Percentiles rank a stretch among this genome's conserved stretches.
Conservation (phyloP, 352 stramenopile species). For the Elongisporangium anandrum region DNA sequence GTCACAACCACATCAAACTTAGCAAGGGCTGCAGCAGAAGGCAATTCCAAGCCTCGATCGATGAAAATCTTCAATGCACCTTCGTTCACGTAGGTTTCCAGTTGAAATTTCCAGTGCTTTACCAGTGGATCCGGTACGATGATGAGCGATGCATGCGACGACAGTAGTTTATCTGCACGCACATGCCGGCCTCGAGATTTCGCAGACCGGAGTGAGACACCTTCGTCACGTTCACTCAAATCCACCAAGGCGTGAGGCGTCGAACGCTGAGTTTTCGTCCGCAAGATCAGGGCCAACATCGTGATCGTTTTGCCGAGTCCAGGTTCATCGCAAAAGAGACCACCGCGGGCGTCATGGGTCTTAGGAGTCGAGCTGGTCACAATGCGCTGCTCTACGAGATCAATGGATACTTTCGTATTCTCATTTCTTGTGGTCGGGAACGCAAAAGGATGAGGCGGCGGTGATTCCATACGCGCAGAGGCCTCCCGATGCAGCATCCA, state of each 20-base stretch:
- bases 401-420: constrained; percentile 14
- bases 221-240: neutral
- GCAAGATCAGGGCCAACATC: constrained; percentile 75
- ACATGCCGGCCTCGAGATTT: constrained; percentile 37
- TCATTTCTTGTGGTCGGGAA: constrained; percentile 18
- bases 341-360: constrained; percentile 46
- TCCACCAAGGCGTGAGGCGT: neutral
- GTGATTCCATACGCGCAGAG: constrained; percentile 3
- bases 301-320: constrained; percentile 86
- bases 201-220: constrained; percentile 27
- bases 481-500: constrained; percentile 79
- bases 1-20: constrained; percentile 72
- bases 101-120: constrained; percentile 77
- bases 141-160: constrained; percentile 54
- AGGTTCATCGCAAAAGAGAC: constrained; percentile 82
- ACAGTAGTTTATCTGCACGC: constrained; percentile 33
- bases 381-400: constrained; percentile 54
- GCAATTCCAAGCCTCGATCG: constrained; percentile 30
- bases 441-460: constrained; percentile 28
- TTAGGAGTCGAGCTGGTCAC: constrained; percentile 8
- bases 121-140: constrained; percentile 71
- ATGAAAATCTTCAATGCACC: constrained; percentile 39
- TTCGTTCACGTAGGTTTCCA: constrained; percentile 42
- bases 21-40: constrained; percentile 36
- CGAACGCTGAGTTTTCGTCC: constrained; percentile 58